Evolutionary conservation across 345 rosid genomes (phyloP), one percentile per base, ranked within the genome.

Genomic region (Rhizophora mangle): DNA sequence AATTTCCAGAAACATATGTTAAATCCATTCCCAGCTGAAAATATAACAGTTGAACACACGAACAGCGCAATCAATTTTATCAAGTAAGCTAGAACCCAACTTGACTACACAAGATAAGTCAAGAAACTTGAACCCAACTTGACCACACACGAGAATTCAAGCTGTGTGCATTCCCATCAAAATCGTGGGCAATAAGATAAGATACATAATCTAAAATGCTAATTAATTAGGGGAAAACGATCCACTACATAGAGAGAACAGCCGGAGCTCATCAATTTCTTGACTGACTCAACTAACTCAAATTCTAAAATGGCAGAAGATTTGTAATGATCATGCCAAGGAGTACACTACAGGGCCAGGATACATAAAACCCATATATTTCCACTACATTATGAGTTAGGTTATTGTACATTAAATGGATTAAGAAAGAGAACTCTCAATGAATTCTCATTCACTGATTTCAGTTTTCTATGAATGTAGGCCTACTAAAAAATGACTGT

Each of bases 401-500:
- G 87, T 83, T 79, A 76, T 87, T 82, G 87, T 91, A 88, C 89
- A 85, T 67, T 70, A 74, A 80, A 74, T 69, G 72, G 86, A 74
- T 62, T 62, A 74, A 61, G 65, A 77, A 77, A 60, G 75, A 74
- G 68, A 76, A 69, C 84, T 76, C 81, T 73, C 62, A 78, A 64
- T 57, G 73, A 74, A 74, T 78, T 75, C 83, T 79, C 72, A 67
- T 76, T 69, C 57, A 66, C 81, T 78, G 21, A 55, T 46, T 39
- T 60, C 60, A 72, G 91, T 71, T 72, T 85, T 80, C 78, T 80
- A 74, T 75, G 75, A 78, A 69, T 77, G 84, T 80, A 80, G 76
- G 73, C 78, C 80, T 72, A 66, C 83, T 84, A 84, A 85, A 81
- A 85, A 85, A 87, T 85, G 86, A 83, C 87, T 82, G 86, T 76